Percentiles rank a stretch among this genome's conserved stretches.
Conservation (phyloP, 2,329 filamentous ascomycete species). For the Neoascochyta sp. region DNA sequence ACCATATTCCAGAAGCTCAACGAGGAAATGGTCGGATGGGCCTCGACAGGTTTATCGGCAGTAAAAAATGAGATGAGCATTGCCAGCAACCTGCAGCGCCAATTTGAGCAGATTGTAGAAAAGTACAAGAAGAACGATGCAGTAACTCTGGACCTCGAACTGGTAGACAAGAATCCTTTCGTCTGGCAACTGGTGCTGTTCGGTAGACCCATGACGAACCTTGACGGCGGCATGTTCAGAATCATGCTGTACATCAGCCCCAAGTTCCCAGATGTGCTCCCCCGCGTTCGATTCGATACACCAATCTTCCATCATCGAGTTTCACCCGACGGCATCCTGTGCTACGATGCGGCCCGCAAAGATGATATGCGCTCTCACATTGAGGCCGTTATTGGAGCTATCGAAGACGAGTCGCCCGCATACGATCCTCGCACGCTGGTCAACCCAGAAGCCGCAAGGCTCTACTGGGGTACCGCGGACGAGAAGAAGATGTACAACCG, state of each 20-base stretch:
- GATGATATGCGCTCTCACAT: conserved; percentile 83
- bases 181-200: conserved; percentile 87
- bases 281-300: conserved; percentile 75
- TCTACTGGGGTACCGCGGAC: conserved; percentile 79
- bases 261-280: conserved; percentile 82
- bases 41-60: conserved; percentile 60
- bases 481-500: conserved; percentile 84
- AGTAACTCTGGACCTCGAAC: conserved; percentile 68
- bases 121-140: conserved; percentile 68
- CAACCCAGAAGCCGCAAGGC: conserved; percentile 76
- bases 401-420: conserved; percentile 84
- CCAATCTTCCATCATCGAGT: conserved; percentile 86
- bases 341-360: conserved; percentile 64
- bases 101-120: conserved; percentile 78
- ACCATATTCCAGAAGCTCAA: conserved; percentile 68
- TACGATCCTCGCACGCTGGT: conserved; percentile 90
- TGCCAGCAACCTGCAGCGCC: conserved; percentile 75
- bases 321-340: conserved; percentile 72
- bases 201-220: conserved; percentile 84
- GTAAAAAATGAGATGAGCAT: conserved; percentile 68
- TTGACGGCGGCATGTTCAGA: conserved; percentile 82
- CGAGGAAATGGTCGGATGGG: conserved; percentile 70
- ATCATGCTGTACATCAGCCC: conserved; percentile 78
- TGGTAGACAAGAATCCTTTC: conserved; percentile 82
- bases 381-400: conserved; percentile 70